Evolutionary conservation across 129 eudicot species (phyloP).

Genomic region (Ambrosia artemisiifolia): DNA sequence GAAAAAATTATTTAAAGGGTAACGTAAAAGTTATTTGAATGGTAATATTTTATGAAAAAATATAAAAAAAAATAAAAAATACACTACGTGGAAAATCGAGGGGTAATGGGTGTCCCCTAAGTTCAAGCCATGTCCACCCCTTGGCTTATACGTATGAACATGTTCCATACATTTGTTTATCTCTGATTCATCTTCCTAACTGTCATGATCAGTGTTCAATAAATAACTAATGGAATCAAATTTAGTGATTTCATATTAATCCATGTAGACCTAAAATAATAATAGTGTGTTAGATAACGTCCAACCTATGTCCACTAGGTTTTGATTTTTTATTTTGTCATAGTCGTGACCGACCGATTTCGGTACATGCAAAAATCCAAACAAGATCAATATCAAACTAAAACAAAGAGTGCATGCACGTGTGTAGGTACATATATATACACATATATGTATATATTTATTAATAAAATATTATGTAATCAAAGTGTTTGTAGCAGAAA

Average conservation of each 20-base stretch:
- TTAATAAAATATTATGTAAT: not conserved
- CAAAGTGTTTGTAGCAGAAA: not conserved
- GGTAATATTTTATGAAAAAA: too few relatives aligned
- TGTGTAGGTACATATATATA: constrained; percentile 3
- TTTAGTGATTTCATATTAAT: constrained; percentile 9
- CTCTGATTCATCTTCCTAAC: not conserved
- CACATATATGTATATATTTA: not conserved
- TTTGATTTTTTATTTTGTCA: constrained; percentile 17
- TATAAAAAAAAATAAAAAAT: too few relatives aligned
- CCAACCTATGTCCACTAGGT: constrained; percentile 6
- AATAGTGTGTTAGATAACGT: constrained; percentile 17
- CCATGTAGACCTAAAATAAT: not conserved
- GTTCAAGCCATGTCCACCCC: too few relatives aligned
- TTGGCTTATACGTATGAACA: constrained; percentile 8
- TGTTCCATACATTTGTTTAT: constrained; percentile 14
- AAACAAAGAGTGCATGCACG: constrained; percentile 22
- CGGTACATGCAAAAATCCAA: constrained; percentile 26
- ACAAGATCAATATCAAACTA: constrained; percentile 6
- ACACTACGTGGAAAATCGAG: too few relatives aligned
- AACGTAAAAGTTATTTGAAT: too few relatives aligned
- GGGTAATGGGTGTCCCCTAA: too few relatives aligned
- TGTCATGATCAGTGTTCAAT: constrained; percentile 10
- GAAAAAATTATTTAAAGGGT: too few relatives aligned
- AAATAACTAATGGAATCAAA: constrained; percentile 2
- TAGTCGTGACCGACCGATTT: constrained; percentile 25